Base-by-base conservation (phyloP, 495 filamentous ascomycete species). In the Pseudomonodictys pantanalensis region DNA sequence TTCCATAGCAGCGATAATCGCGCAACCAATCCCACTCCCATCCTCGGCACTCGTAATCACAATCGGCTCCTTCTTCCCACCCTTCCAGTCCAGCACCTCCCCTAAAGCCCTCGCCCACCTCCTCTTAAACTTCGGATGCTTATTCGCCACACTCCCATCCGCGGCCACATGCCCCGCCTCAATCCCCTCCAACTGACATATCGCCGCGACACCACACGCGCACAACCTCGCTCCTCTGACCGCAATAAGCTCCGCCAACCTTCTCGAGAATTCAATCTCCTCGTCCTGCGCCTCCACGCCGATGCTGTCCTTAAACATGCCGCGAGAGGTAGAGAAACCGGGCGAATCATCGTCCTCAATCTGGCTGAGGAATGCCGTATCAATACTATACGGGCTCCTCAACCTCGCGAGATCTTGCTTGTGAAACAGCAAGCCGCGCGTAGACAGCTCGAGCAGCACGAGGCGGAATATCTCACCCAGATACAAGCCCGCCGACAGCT, bases 101-200 rank as follows among this genome's bases (percentile, higher is more conserved):
- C 90, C 84, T 20, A 97, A 83, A 18, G 91, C 92, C 64, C 83
- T 78, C 5, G 92, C 92, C 54, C 91, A 90, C 51, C 92, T 88
- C n/a, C 82, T 83, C 80, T 96, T 91, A 80, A 97, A 97, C 73
- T 96, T 89, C 1, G 92, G 92, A 75, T 97, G 96, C 73, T 95
- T 96, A 79, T 95, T 96, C 79, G 95, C 96, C 41, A 96, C 91
- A n/a, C 87, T 91, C 20, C 92, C 91, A 65, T 97, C 92, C 35
- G 93, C 92, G 65, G 92, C 92, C n/a, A 96, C 92, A 72, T 96
- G 91, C 80, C 89, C 95, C n/a, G 84, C 80, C 62, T 84, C 76
- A 60, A 89, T 90, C 52, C 85, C 83, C 79, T 95, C 96, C 86
- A 95, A 95, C 72, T 81, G 91, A 78, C 88, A 91, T 65, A 97